phyloP scores from a whole-genome alignment of 2,329 filamentous ascomycete species.

The Stachybotrys chlorohalonatus region DNA sequence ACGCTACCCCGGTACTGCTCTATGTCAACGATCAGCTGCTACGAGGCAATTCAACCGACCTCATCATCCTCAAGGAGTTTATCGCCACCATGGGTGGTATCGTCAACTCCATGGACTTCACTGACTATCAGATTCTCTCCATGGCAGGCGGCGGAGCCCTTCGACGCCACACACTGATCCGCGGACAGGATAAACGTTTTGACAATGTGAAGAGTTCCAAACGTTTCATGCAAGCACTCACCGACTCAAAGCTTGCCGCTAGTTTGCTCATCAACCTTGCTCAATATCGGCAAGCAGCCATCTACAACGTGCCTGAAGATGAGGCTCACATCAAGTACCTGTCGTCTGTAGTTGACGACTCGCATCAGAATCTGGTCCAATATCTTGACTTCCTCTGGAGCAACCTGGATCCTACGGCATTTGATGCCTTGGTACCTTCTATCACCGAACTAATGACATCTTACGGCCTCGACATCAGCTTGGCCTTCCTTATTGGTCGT shows the following conservation, averaged over 20 bases:
- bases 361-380: conserved; percentile 75
- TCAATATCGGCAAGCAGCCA: conserved; percentile 80
- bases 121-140: conserved; percentile 75
- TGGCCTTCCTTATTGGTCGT: conserved; percentile 80
- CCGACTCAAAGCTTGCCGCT: conserved; percentile 68
- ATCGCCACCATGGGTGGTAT: conserved; percentile 92
- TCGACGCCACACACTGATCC: conserved; percentile 69
- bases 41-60: conserved; percentile 75
- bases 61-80: conserved; percentile 85
- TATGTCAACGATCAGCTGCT: conserved; percentile 82
- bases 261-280: conserved; percentile 84
- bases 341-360: conserved; percentile 81
- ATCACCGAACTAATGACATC: conserved; percentile 65
- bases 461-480: conserved; percentile 68
- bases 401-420: conserved; percentile 67
- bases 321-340: conserved; percentile 82
- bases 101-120: conserved; percentile 77
- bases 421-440: conserved; percentile 68
- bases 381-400: conserved; percentile 83
- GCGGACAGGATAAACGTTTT: conserved; percentile 74
- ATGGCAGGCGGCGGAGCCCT: conserved; percentile 81
- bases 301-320: conserved; percentile 62
- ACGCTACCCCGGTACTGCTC: conserved; percentile 75
- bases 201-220: conserved; percentile 66
- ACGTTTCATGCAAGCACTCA: conserved; percentile 70